Conservation (phyloP, 2,329 filamentous ascomycete genomes). For the Sporothrix schenckii region DNA sequence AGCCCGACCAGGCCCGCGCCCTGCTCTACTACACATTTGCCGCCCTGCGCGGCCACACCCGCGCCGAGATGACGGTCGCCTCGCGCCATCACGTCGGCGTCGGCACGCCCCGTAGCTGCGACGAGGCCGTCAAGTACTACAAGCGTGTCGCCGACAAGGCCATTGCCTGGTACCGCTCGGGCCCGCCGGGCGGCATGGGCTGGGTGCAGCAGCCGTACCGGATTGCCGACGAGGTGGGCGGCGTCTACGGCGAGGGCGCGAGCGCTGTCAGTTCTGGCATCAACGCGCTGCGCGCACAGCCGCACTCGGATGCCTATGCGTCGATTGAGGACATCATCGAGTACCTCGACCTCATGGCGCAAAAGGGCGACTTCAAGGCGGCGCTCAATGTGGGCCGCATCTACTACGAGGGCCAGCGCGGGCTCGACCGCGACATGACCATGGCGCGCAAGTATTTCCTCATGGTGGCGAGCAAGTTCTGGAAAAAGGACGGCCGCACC, state of each 20-base stretch:
- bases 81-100: conserved; percentile 86
- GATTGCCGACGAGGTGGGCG: conserved; percentile 86
- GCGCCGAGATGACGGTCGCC: conserved; percentile 90
- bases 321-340: conserved; percentile 93
- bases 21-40: conserved; percentile 94
- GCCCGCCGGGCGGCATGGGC: conserved; percentile 82
- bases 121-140: conserved; percentile 83
- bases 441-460: conserved; percentile 80
- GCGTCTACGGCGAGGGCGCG: conserved; percentile 92
- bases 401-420: conserved; percentile 83
- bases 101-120: conserved; percentile 81
- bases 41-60: conserved; percentile 77
- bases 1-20: conserved; percentile 85
- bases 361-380: conserved; percentile 85
- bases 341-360: conserved; percentile 85
- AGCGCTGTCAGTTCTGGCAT: conserved; percentile 84
- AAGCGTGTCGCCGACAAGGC: conserved; percentile 92
- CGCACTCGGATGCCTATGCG: conserved; percentile 78
- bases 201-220: conserved; percentile 79
- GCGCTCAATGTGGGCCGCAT: conserved; percentile 83
- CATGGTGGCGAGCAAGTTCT: conserved; percentile 77
- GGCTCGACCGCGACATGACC: conserved; percentile 71
- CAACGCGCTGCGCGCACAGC: conserved; percentile 73
- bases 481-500: conserved; percentile 75
- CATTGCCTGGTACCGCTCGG: conserved; percentile 82